Conservation (phyloP, 768 basidiomycete genomes). For the Lanmaoa pseudosensibilis region DNA sequence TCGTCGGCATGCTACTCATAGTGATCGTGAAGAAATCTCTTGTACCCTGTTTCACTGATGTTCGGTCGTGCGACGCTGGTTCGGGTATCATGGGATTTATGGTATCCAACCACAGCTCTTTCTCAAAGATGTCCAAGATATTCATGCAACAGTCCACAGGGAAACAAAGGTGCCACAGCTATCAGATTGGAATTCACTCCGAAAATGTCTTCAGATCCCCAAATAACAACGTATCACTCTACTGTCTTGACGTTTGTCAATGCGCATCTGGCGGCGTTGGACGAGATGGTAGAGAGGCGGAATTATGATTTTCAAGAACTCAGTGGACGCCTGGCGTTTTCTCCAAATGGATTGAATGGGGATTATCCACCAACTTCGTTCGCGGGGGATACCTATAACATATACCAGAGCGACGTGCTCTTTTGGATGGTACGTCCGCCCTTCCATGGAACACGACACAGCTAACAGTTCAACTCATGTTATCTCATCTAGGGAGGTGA, state of each 20-base stretch:
- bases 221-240: slow-evolving; percentile 32
- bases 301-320: slow-evolving; percentile 77
- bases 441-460: neutral
- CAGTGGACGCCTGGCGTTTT: slow-evolving; percentile 55
- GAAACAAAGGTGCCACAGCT: slow-evolving; percentile 81
- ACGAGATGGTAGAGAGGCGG: slow-evolving; percentile 73
- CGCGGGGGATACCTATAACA: slow-evolving; percentile 20
- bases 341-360: slow-evolving; percentile 24
- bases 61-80: slow-evolving; percentile 55
- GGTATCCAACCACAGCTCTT: slow-evolving; percentile 39
- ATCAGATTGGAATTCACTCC: slow-evolving; percentile 61
- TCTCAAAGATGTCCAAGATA: neutral
- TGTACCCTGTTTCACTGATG: slow-evolving; percentile 49
- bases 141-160: slow-evolving; percentile 41
- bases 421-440: slow-evolving; percentile 68
- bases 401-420: slow-evolving; percentile 66
- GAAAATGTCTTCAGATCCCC: slow-evolving; percentile 24
- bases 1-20: slow-evolving; percentile 81
- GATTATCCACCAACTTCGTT: neutral
- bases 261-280: slow-evolving; percentile 81
- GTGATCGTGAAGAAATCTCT: slow-evolving; percentile 60
- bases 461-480: neutral
- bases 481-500: slow-evolving; percentile 61
- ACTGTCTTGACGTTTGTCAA: slow-evolving; percentile 72
- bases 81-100: slow-evolving; percentile 78